Evolutionary conservation across 495 filamentous ascomycete genomes (phyloP).

Genomic region (Podospora pseudoanserina): DNA sequence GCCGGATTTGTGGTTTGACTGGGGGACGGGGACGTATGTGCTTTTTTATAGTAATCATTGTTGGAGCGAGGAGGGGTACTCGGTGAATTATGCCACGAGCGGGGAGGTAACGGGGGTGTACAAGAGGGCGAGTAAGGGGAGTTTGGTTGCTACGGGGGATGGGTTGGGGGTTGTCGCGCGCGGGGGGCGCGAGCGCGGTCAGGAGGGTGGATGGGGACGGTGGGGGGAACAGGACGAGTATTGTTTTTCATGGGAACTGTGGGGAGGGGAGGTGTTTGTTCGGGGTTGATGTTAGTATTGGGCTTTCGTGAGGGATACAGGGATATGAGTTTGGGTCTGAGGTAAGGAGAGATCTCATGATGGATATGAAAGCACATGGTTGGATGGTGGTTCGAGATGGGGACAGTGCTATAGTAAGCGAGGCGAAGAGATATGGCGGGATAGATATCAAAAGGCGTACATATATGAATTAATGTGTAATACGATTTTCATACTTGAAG

Average conservation of each 20-base stretch:
- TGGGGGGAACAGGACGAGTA: constrained; percentile 16
- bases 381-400: too few relatives aligned
- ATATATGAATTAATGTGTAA: background rate
- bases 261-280: constrained; percentile 39
- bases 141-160: constrained; percentile 22
- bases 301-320: constrained; percentile 3
- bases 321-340: background rate
- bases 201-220: constrained; percentile 40
- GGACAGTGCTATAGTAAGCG: too few relatives aligned
- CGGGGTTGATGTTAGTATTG: constrained; percentile 20
- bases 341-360: background rate
- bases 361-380: background rate
- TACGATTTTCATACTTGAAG: background rate
- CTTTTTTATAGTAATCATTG: constrained; percentile 62
- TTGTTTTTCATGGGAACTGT: constrained; percentile 54
- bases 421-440: background rate
- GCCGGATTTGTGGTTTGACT: constrained; percentile 45
- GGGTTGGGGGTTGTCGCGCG: constrained; percentile 42
- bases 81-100: constrained; percentile 49
- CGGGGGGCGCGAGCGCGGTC: constrained; percentile 51
- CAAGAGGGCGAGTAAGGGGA: constrained; percentile 28
- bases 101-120: constrained; percentile 48
- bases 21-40: constrained; percentile 48
- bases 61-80: constrained; percentile 50
- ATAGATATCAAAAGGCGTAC: background rate